Evolutionary conservation across 163 green algal species (phyloP).

Genomic region (Volvox carteri): DNA sequence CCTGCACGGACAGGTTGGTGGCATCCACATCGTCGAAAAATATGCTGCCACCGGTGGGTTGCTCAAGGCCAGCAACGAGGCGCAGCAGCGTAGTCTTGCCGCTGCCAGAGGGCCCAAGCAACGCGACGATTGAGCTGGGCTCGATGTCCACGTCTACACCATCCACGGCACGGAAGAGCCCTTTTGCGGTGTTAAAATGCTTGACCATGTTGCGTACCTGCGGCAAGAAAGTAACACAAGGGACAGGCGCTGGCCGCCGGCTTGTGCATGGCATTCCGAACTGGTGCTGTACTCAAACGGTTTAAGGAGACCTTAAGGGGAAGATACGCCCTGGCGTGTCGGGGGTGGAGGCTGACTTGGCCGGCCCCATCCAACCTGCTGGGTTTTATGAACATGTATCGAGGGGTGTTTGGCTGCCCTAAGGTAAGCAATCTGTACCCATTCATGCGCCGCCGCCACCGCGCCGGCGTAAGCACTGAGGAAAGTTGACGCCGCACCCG

Average conservation of each 20-base stretch:
- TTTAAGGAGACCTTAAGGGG: too few species aligned
- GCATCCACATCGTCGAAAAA: slow-evolving; percentile 81
- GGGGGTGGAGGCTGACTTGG: too few species aligned
- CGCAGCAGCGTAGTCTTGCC: slow-evolving; percentile 90
- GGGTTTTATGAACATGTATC: not conserved
- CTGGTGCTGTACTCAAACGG: too few species aligned
- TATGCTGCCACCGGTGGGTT: slow-evolving; percentile 76
- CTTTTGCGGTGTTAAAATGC: slow-evolving; percentile 78
- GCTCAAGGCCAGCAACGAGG: slow-evolving; percentile 88
- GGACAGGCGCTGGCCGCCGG: too few species aligned
- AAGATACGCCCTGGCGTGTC: too few species aligned
- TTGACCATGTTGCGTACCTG: slow-evolving; percentile 81
- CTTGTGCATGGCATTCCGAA: too few species aligned
- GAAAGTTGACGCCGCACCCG: not conserved
- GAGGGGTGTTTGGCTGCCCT: too few species aligned
- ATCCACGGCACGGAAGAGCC: slow-evolving; percentile 80
- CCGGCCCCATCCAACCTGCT: too few species aligned
- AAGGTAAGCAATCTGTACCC: too few species aligned
- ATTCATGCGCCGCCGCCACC: not conserved
- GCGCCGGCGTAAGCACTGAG: not conserved
- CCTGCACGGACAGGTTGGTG: slow-evolving; percentile 69
- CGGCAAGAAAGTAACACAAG: too few species aligned
- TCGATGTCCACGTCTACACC: slow-evolving; percentile 79
- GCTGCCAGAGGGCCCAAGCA: slow-evolving; percentile 85
- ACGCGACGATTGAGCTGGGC: slow-evolving; percentile 78